phyloP scores from a whole-genome alignment of 2,329 filamentous ascomycete genomes.

The Arthroderma sp. region DNA sequence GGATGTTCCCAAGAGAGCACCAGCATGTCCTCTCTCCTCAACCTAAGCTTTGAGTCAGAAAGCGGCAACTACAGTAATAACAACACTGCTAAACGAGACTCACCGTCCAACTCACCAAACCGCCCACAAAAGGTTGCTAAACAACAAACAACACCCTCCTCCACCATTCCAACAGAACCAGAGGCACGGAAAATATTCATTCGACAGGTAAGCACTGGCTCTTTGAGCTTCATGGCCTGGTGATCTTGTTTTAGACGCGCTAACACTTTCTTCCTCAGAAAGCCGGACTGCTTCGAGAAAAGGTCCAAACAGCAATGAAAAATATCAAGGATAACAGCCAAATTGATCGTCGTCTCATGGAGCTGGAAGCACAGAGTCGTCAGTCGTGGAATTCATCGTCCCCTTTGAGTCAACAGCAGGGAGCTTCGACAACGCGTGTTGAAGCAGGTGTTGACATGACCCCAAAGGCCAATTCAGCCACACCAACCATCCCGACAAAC shows the following conservation, averaged over 20 bases:
- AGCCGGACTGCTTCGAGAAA: slow-evolving; percentile 29
- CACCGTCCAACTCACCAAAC: slow-evolving; percentile 11
- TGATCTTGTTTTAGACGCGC: too few relatives aligned
- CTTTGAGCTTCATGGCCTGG: not conserved
- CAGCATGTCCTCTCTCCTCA: slow-evolving; percentile 13
- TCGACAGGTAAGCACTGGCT: slow-evolving; percentile 23
- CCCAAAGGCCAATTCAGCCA: not conserved
- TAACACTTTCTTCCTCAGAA: slow-evolving; percentile 23
- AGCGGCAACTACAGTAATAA: slow-evolving; percentile 10
- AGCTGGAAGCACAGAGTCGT: slow-evolving; percentile 31
- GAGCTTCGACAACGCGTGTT: not conserved
- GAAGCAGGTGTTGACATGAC: not conserved
- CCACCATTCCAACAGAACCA: slow-evolving; percentile 25
- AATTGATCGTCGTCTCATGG: slow-evolving; percentile 31
- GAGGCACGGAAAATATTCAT: slow-evolving; percentile 30
- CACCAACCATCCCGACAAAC: not conserved
- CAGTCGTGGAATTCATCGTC: slow-evolving; percentile 18
- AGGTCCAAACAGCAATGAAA: slow-evolving; percentile 32
- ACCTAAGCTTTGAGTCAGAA: slow-evolving; percentile 15
- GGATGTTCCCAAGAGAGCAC: slow-evolving; percentile 10
- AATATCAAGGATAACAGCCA: slow-evolving; percentile 25
- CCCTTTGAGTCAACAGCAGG: not conserved
- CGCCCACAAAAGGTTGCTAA: slow-evolving; percentile 12
- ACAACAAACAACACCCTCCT: slow-evolving; percentile 7
- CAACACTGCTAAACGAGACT: slow-evolving; percentile 10